Percentiles rank a stretch among this genome's conserved stretches.
These are phyloP conservation scores for Aspergillus oerlinghausenensis DNA, from an alignment of 2,329 filamentous ascomycete genomes.

Conservation along the genomic window DNA sequence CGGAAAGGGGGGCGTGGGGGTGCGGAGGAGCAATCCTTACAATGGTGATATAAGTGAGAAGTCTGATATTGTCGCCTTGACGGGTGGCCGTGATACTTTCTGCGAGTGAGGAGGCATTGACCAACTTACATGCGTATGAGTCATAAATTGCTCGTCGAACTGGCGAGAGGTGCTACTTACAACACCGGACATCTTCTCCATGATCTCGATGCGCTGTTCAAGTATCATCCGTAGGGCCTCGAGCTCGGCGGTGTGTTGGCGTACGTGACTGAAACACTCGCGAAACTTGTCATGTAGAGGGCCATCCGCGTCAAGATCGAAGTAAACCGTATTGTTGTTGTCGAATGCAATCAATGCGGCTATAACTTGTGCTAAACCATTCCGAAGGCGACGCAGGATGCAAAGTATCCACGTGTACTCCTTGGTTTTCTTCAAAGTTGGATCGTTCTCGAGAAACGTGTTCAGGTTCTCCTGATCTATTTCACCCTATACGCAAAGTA, in stretches of 20 bases:
- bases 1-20: too few relatives aligned
- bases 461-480: background rate
- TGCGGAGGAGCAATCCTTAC: background rate
- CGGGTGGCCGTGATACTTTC: conserved; percentile 12
- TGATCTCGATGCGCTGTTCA: conserved; percentile 2
- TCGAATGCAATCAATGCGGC: background rate
- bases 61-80: conserved; percentile 12
- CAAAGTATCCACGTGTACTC: conserved; percentile 3
- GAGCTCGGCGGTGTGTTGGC: background rate
- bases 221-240: background rate
- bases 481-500: background rate
- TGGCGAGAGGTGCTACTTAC: background rate
- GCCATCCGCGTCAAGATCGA: conserved; percentile 6
- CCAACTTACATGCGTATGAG: conserved; percentile 4
- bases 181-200: conserved; percentile 4
- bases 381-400: conserved; percentile 1
- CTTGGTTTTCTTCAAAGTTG: conserved; percentile 1
- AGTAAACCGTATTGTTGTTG: conserved; percentile 4
- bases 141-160: background rate
- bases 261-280: conserved; percentile 1
- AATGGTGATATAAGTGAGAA: conserved; percentile 9
- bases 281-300: conserved; percentile 4
- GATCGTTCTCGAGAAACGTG: conserved; percentile 1
- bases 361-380: background rate
- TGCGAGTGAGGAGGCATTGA: conserved; percentile 10